Base-by-base conservation (phyloP, 2,329 filamentous ascomycete genomes). In the Colletotrichum tamarilloi region DNA sequence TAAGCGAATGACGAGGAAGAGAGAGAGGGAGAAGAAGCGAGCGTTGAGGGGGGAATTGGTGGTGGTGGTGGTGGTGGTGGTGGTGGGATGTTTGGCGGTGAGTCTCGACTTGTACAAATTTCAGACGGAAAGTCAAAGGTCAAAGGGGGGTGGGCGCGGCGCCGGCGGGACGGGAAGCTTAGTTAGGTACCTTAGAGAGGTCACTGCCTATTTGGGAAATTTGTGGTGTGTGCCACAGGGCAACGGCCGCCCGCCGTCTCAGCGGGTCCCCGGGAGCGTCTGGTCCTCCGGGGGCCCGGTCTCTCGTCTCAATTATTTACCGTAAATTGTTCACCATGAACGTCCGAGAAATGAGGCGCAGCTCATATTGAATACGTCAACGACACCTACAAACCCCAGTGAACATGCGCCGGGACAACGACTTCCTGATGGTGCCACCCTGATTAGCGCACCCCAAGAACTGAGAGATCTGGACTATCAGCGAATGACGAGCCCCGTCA, bases 181-280 rank as follows among this genome's bases (percentile, higher is more conserved):
- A 42, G 38, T 42, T 42, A 24, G 32, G 11, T 35, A 35, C 32
- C 32, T 35, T 4, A 1, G 5, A 7, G 46, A 73, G 66, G 60
- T 73, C 55, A 35, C 46, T 70, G 55, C 67, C 66, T 28, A 59
- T 69, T 70, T 73, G 59, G 70, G 69, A 68, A 72, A 53, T 28
- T 38, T n/a, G 42, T n/a, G 42, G 42, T 49, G 42, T 11, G 42
- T 49, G 42, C 42, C 42, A n/a, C 42, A 49, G 42, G 42, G 22
- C 35, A 26, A 58, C 62, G 57, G 26, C 49, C 32, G n/a, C 22
- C 30, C 46, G 30, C 16, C 16, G 66, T 30, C 65, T 46, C 32
- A 63, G 55, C 55, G 69, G 69, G 52, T 55, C 53, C 60, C 12
- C 30, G 32, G 16, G 22, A 55, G 58, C 30, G 52, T 68, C 57